Percentiles rank a stretch among this genome's conserved stretches.
Conservation (phyloP, 78 protist genomes). For the slime mould (Dictyostelium discoideum) region dicty_2.7 NC_007088.5:1410501-1411000, state of each 20-base stretch:
- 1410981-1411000: not conserved
- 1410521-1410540: too few relatives aligned
- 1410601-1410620: too few relatives aligned
- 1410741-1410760: conserved; percentile 75
- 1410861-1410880: conserved; percentile 83
- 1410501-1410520: too few relatives aligned
- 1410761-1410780: conserved; percentile 82
- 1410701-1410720: too few relatives aligned
- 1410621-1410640: too few relatives aligned
- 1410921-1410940: not conserved
- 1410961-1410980: not conserved
- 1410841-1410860: conserved; percentile 83
- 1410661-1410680: too few relatives aligned
- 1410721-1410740: not conserved
- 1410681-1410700: too few relatives aligned
- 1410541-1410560: too few relatives aligned
- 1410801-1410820: conserved; percentile 78
- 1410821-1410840: conserved; percentile 77
- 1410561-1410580: too few relatives aligned
- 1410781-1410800: conserved; percentile 43
- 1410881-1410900: not conserved
- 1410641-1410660: too few relatives aligned
- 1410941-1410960: not conserved
- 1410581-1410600: too few relatives aligned
- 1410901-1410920: not conserved